Evolutionary conservation across 306 rosid genomes (phyloP).

Genomic region (Prunus mira): DNA sequence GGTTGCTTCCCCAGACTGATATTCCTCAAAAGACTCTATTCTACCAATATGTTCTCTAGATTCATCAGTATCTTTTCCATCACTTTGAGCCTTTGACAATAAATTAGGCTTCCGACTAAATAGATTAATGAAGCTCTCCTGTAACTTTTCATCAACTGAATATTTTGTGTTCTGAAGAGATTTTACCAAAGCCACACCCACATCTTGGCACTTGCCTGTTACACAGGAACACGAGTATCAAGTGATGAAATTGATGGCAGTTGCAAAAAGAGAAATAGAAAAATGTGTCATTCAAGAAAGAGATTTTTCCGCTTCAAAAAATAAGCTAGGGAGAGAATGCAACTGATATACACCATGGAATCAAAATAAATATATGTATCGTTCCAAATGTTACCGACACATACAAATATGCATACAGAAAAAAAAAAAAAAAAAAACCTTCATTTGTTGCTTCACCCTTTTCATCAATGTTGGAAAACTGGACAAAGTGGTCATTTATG

Average conservation of each 20-base stretch:
- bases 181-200: constrained; percentile 78
- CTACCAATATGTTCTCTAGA: constrained; percentile 26
- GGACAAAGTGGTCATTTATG: constrained; percentile 78
- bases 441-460: constrained; percentile 36
- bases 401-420: neutral
- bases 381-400: neutral
- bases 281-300: too few species aligned
- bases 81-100: constrained; percentile 32
- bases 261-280: neutral
- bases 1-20: constrained; percentile 24
- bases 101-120: constrained; percentile 44
- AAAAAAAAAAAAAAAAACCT: constrained; percentile 39
- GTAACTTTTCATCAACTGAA: constrained; percentile 76
- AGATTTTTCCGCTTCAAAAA: neutral
- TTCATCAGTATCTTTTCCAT: constrained; percentile 27
- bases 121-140: constrained; percentile 54
- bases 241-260: constrained; percentile 4
- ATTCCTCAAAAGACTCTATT: constrained; percentile 31
- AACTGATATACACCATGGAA: neutral
- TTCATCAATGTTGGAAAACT: constrained; percentile 69
- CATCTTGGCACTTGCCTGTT: constrained; percentile 68
- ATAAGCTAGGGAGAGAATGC: neutral
- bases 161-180: constrained; percentile 78
- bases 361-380: neutral
- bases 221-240: constrained; percentile 16